Evolutionary conservation across 2,329 filamentous ascomycete genomes (phyloP).

Genomic region (Sarocladium oryzae): DNA sequence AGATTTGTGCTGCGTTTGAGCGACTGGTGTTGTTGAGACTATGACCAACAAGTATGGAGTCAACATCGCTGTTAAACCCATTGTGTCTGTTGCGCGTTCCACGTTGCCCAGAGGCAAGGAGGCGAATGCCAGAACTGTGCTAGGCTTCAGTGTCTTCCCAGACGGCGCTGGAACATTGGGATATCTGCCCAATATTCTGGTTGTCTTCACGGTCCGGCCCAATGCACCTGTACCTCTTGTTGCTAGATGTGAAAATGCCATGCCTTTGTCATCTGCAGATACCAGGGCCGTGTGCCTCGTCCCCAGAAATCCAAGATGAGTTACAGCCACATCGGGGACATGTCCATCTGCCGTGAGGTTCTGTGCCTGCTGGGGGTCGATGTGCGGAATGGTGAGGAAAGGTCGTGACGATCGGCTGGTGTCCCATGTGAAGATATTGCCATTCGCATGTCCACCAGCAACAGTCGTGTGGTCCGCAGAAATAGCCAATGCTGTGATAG

Average conservation of each 20-base stretch:
- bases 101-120: conserved; percentile 90
- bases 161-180: conserved; percentile 59
- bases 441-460: conserved; percentile 81
- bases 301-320: conserved; percentile 91
- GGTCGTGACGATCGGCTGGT: conserved; percentile 73
- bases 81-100: conserved; percentile 75
- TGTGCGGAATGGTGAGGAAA: conserved; percentile 78
- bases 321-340: conserved; percentile 66
- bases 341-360: conserved; percentile 74
- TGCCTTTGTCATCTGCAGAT: conserved; percentile 88
- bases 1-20: conserved; percentile 93
- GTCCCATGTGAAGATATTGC: conserved; percentile 97
- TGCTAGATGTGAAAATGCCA: conserved; percentile 97
- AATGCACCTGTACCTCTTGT: conserved; percentile 84
- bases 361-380: conserved; percentile 59
- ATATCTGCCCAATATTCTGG: conserved; percentile 85
- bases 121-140: conserved; percentile 88
- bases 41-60: conserved; percentile 95
- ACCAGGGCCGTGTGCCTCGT: conserved; percentile 91
- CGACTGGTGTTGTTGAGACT: conserved; percentile 92
- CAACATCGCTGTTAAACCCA: conserved; percentile 90
- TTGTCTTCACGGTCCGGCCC: conserved; percentile 80
- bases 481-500: conserved; percentile 80
- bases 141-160: conserved; percentile 74
- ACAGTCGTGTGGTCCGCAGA: conserved; percentile 92